phyloP scores from a whole-genome alignment of 2,329 filamentous ascomycete species.

The Neofusicoccum laricinum region DNA sequence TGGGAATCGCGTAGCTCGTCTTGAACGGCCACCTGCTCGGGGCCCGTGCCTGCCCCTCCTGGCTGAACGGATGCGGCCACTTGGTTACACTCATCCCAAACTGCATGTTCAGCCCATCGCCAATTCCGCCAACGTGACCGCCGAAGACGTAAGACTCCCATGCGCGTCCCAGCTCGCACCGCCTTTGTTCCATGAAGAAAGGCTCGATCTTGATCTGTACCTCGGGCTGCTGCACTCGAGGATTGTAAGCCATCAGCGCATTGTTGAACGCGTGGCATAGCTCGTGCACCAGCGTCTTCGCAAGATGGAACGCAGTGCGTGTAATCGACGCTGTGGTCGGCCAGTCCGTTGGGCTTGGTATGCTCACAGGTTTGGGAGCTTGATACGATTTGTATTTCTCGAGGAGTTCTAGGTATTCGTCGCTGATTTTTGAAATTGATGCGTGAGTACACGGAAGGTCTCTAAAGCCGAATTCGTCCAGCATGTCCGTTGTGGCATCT shows the following conservation, averaged over 20 bases:
- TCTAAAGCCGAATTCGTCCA: neutral
- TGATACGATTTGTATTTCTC: neutral
- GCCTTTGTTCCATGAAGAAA: conserved; percentile 16
- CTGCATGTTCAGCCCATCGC: conserved; percentile 5
- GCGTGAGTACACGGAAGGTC: neutral
- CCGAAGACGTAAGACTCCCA: conserved; percentile 15
- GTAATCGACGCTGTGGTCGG: conserved; percentile 1
- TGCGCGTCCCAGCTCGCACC: conserved; percentile 12
- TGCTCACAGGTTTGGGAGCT: neutral
- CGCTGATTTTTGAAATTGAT: conserved; percentile 2
- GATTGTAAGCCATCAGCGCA: neutral
- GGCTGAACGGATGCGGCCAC: conserved; percentile 11
- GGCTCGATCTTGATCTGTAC: conserved; percentile 13
- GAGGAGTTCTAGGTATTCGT: neutral
- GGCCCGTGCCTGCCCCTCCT: conserved; percentile 11
- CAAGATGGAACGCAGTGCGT: conserved; percentile 15
- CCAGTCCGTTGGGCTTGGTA: neutral
- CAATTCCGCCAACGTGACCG: conserved; percentile 11
- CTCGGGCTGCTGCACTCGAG: neutral
- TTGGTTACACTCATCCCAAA: conserved; percentile 15
- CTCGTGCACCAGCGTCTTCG: conserved; percentile 17
- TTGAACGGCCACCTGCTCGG: neutral
- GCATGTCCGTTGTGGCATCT: conserved; percentile 9
- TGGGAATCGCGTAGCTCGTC: conserved; percentile 15
- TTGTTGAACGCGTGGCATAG: conserved; percentile 15